Evolutionary conservation across 306 rosid species (phyloP).

Genomic region (Bauhinia variegata): DNA sequence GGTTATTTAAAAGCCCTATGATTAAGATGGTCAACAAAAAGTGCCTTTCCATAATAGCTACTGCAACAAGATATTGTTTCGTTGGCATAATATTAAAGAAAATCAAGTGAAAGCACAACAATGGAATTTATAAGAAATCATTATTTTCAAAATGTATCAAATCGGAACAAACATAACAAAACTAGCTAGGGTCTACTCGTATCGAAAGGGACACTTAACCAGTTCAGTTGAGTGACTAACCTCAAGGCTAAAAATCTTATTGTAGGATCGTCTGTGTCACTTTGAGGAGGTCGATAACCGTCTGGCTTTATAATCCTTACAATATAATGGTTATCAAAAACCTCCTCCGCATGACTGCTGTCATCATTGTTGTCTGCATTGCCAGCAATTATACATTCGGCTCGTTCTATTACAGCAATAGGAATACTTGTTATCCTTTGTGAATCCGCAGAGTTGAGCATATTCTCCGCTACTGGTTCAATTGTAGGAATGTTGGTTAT

Average conservation of each 20-base stretch:
- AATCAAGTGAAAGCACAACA: too few relatives aligned
- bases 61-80: too few relatives aligned
- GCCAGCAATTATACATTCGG: constrained; percentile 35
- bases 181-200: too few relatives aligned
- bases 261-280: constrained; percentile 56
- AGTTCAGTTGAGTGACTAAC: constrained; percentile 51
- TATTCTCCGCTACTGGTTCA: constrained; percentile 64
- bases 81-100: too few relatives aligned
- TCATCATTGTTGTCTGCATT: constrained; percentile 46
- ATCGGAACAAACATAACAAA: too few relatives aligned
- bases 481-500: too few relatives aligned
- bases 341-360: constrained; percentile 42
- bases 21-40: too few relatives aligned
- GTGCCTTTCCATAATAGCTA: too few relatives aligned
- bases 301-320: constrained; percentile 79
- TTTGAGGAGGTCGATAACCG: constrained; percentile 64
- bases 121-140: too few relatives aligned
- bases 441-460: constrained; percentile 41
- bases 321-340: constrained; percentile 47
- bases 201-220: neutral
- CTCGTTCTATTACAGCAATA: constrained; percentile 38
- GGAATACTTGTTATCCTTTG: constrained; percentile 45
- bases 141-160: too few relatives aligned
- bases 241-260: constrained; percentile 78
- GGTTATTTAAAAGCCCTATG: too few relatives aligned